Evolutionary conservation across 257 asterid species (phyloP).

Genomic region (Handroanthus guayacan): DNA sequence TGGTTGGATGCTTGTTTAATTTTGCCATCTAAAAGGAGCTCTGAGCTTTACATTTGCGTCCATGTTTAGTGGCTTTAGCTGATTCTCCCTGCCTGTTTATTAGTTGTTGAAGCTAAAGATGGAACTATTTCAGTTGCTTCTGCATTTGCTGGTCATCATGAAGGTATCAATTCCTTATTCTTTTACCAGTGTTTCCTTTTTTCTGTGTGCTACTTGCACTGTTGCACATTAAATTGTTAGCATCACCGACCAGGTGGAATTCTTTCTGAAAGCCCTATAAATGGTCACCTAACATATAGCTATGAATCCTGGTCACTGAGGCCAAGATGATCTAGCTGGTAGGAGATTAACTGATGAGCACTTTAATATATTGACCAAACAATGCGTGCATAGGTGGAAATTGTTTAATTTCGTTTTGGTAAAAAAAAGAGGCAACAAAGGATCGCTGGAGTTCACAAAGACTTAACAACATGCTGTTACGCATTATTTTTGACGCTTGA

Average conservation of each 20-base stretch:
- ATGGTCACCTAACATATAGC: slow-evolving; percentile 26
- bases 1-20: slow-evolving; percentile 1
- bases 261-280: slow-evolving; percentile 1
- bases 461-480: not conserved
- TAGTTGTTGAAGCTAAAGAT: slow-evolving; percentile 76
- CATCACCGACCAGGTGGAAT: slow-evolving; percentile 12
- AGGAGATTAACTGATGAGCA: too few relatives aligned
- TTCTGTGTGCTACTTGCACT: not conserved
- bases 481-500: not conserved
- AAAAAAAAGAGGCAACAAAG: not conserved
- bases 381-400: not conserved
- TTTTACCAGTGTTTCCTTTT: slow-evolving; percentile 2
- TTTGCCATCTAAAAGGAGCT: slow-evolving; percentile 26
- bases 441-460: slow-evolving; percentile 13
- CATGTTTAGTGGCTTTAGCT: slow-evolving; percentile 9
- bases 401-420: not conserved
- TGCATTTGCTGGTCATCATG: slow-evolving; percentile 82
- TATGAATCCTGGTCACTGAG: slow-evolving; percentile 17
- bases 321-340: not conserved
- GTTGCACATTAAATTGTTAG: not conserved
- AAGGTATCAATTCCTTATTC: slow-evolving; percentile 55
- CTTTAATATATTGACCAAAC: too few relatives aligned
- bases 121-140: slow-evolving; percentile 84
- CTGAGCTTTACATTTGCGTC: slow-evolving; percentile 19
- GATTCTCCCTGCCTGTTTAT: slow-evolving; percentile 28